phyloP scores from a whole-genome alignment of 257 asterid genomes.

The Solanum paucissectum region DNA sequence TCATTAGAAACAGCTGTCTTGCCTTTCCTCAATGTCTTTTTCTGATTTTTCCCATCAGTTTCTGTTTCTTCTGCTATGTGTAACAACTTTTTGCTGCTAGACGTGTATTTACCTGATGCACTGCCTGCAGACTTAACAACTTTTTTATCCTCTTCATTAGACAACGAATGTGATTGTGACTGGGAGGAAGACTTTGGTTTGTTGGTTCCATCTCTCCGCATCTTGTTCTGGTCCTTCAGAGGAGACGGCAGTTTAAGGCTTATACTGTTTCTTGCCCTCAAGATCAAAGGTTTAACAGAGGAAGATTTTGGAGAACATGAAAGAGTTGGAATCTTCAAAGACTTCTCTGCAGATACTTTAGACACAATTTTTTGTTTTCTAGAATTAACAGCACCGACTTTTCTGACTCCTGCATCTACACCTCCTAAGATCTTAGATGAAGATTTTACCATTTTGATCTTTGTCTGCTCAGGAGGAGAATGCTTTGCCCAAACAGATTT shows the following conservation, averaged over 20 bases:
- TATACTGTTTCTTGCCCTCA: constrained; percentile 18
- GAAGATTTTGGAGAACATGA: constrained; percentile 26
- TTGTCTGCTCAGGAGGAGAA: constrained; percentile 8
- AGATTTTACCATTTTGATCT: constrained; percentile 17
- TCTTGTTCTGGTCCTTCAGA: constrained; percentile 21
- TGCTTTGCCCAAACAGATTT: constrained; percentile 11
- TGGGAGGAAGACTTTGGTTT: constrained; percentile 16
- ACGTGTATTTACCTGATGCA: neutral
- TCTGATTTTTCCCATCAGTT: constrained; percentile 15
- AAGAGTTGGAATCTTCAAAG: constrained; percentile 11
- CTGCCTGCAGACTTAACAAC: neutral
- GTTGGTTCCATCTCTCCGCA: constrained; percentile 9
- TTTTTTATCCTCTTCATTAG: constrained; percentile 18
- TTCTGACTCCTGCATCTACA: constrained; percentile 20
- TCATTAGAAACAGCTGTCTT: constrained; percentile 22
- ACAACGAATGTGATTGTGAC: constrained; percentile 13
- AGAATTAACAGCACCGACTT: constrained; percentile 3
- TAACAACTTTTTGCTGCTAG: neutral
- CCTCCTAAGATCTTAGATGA: constrained; percentile 21
- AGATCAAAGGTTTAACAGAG: constrained; percentile 7
- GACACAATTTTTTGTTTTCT: constrained; percentile 10
- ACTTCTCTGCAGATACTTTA: constrained; percentile 30
- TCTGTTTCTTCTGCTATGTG: constrained; percentile 7
- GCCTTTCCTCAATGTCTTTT: constrained; percentile 23
- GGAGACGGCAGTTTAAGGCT: constrained; percentile 25